Evolutionary conservation across 345 rosid species (phyloP).

Genomic region (Eucalyptus curtisii): DNA sequence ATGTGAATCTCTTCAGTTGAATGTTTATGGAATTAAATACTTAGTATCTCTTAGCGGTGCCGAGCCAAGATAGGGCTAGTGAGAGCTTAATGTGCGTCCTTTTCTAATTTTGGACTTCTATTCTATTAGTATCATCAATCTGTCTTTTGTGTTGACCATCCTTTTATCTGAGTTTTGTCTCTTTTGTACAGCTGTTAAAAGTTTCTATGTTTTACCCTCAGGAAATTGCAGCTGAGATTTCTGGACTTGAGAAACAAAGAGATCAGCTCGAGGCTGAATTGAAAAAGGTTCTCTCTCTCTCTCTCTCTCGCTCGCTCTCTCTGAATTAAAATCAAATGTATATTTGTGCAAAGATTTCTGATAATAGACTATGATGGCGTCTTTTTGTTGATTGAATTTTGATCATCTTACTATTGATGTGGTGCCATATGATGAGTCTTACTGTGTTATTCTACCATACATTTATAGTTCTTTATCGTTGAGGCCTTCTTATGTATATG

Average conservation of each 20-base stretch:
- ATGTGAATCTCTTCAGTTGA: not conserved
- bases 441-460: not conserved
- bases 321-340: not conserved
- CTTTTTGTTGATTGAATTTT: not conserved
- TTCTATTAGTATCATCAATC: not conserved
- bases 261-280: conserved; percentile 86
- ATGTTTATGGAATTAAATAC: not conserved
- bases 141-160: not conserved
- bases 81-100: not conserved
- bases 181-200: not conserved
- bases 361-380: not conserved
- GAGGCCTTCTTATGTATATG: not conserved
- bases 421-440: not conserved
- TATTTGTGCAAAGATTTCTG: not conserved
- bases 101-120: not conserved
- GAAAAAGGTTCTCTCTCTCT: conserved; percentile 43
- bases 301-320: not conserved
- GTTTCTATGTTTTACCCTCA: conserved; percentile 11
- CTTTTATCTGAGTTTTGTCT: not conserved
- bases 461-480: not conserved
- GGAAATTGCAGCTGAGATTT: conserved; percentile 80
- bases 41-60: not conserved
- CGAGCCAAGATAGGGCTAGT: not conserved
- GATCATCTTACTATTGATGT: not conserved
- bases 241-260: conserved; percentile 68